These are phyloP conservation scores for Entomortierella parvispora DNA, from an alignment of 192 early-diverging fungal species.

Conservation along the genomic window DNA sequence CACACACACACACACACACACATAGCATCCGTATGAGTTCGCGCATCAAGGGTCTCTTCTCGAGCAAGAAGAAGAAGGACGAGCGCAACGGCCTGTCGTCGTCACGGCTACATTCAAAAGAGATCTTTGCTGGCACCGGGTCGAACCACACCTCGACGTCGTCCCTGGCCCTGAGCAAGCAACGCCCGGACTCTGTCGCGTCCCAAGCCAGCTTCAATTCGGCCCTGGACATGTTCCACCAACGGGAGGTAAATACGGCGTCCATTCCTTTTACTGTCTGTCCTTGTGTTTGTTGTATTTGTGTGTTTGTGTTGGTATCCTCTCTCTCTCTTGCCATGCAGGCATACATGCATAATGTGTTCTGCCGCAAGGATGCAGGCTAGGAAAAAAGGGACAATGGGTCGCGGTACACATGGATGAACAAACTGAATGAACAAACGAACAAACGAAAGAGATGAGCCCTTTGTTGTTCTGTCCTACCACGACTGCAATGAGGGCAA, in stretches of 20 bases:
- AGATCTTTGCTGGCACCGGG: conserved; percentile 11
- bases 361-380: too few species aligned
- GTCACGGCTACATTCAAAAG: conserved; percentile 15
- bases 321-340: too few species aligned
- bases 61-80: conserved; percentile 47
- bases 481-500: too few species aligned
- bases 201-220: conserved; percentile 23
- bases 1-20: not conserved
- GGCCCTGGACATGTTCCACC: conserved; percentile 7
- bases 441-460: too few species aligned
- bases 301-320: too few species aligned
- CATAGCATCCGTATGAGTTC: conserved; percentile 19
- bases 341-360: too few species aligned
- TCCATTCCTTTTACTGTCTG: too few species aligned
- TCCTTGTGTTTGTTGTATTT: not conserved
- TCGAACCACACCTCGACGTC: conserved; percentile 10
- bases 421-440: too few species aligned
- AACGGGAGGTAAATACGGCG: conserved; percentile 23
- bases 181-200: conserved; percentile 8
- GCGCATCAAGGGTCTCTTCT: conserved; percentile 51
- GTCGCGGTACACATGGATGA: too few species aligned
- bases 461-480: too few species aligned
- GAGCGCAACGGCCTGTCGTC: not conserved
- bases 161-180: conserved; percentile 12
- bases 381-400: too few species aligned